Percentiles rank a stretch among this genome's conserved stretches.
These are phyloP conservation scores for Chlorociboria aeruginascens DNA, from an alignment of 495 filamentous ascomycete species.

Conservation along the genomic window DNA sequence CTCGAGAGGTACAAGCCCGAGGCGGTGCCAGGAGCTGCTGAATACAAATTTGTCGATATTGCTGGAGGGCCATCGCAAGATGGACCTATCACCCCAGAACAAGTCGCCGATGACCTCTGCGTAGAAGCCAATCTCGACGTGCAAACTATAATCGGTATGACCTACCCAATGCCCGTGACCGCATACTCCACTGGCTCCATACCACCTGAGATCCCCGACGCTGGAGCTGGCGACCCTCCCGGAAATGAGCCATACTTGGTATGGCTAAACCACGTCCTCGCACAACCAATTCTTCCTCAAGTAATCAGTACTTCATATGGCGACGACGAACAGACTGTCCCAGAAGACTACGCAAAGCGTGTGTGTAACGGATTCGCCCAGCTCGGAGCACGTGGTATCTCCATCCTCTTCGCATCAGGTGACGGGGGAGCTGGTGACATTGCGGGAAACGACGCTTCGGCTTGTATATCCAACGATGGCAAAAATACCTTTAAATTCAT, in stretches of 20 bases:
- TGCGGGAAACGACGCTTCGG: slow-evolving; percentile 26
- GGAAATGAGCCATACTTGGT: slow-evolving; percentile 72
- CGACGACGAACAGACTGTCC: slow-evolving; percentile 56
- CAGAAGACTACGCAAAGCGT: slow-evolving; percentile 45
- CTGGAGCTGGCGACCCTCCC: slow-evolving; percentile 29
- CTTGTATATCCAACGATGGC: slow-evolving; percentile 58
- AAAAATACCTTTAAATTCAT: slow-evolving; percentile 46
- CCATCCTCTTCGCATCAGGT: slow-evolving; percentile 61
- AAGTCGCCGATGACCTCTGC: slow-evolving; percentile 14
- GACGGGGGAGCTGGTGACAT: slow-evolving; percentile 49
- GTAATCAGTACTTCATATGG: slow-evolving; percentile 68
- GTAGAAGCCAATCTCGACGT: slow-evolving; percentile 62
- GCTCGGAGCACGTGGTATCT: slow-evolving; percentile 58
- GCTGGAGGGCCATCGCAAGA: slow-evolving; percentile 43
- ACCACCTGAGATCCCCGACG: slow-evolving; percentile 42
- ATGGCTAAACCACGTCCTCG: slow-evolving; percentile 57
- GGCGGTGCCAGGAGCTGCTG: slow-evolving; percentile 29
- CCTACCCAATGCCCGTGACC: slow-evolving; percentile 42
- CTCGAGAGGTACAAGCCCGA: slow-evolving; percentile 35
- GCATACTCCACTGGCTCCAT: slow-evolving; percentile 59
- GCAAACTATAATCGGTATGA: slow-evolving; percentile 53
- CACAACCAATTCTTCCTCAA: slow-evolving; percentile 54
- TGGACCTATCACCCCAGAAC: slow-evolving; percentile 23
- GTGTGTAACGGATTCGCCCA: slow-evolving; percentile 64
- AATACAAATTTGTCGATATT: slow-evolving; percentile 49